These are phyloP conservation scores for Didymella glomerata DNA, from an alignment of 2,329 filamentous ascomycete species.

Conservation along the genomic window DNA sequence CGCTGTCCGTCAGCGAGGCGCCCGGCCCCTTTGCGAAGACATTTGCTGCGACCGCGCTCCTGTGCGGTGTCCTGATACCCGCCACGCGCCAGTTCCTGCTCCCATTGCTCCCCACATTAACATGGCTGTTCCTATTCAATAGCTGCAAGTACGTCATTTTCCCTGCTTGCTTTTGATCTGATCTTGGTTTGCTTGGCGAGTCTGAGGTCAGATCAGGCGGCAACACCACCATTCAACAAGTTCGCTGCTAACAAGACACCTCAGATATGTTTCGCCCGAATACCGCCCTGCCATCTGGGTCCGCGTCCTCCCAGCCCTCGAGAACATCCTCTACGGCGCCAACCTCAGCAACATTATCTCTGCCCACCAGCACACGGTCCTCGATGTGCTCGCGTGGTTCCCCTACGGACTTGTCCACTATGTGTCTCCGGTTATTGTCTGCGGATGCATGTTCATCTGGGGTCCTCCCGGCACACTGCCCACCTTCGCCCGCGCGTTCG, in stretches of 20 bases:
- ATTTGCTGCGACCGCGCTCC: conserved; percentile 70
- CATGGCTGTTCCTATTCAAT: conserved; percentile 91
- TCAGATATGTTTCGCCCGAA: conserved; percentile 85
- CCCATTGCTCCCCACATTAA: conserved; percentile 83
- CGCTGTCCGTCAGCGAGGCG: conserved; percentile 79
- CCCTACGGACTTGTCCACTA: conserved; percentile 94
- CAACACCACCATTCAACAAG: not conserved
- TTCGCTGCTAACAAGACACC: conserved; percentile 27
- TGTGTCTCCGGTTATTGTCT: conserved; percentile 81
- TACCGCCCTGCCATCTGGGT: conserved; percentile 96
- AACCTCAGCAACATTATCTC: conserved; percentile 96
- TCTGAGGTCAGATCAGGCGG: conserved; percentile 14
- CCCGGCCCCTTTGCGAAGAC: conserved; percentile 83
- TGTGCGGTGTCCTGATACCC: conserved; percentile 78
- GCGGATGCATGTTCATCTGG: conserved; percentile 84
- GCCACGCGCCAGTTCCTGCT: conserved; percentile 90
- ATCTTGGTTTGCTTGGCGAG: conserved; percentile 8
- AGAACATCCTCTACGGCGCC: conserved; percentile 95
- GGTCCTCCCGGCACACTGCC: conserved; percentile 85
- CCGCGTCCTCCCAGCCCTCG: conserved; percentile 88
- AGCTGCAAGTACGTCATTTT: conserved; percentile 78
- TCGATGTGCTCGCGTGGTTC: conserved; percentile 91
- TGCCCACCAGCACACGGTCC: conserved; percentile 80
- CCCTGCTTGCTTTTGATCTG: conserved; percentile 12
- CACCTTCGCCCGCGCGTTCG: conserved; percentile 85